Base-by-base conservation (phyloP, 1,139 yeast genomes). In the Kodamaea sp. region DNA sequence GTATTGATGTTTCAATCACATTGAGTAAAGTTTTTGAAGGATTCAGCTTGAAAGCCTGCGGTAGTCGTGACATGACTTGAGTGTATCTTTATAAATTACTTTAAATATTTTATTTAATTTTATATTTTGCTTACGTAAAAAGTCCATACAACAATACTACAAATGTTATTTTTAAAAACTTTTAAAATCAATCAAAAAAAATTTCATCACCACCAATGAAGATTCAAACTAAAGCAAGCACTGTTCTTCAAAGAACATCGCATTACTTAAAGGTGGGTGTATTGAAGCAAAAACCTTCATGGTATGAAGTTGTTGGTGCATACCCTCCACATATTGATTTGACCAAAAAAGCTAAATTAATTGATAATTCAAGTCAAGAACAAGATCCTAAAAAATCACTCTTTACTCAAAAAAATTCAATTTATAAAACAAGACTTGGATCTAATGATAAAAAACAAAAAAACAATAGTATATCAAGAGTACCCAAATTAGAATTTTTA, bases 271-370 rank as follows among this genome's bases (percentile, higher is more conserved):
- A 71, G 49, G 73, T 84, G 0, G 90, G 92, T 5, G 70, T 83
- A 28, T 69, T 86, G 41, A 69, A 63, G 29, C 64, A 74, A 27
- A 84, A 84, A 52, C 97, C 97, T 3, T 82, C 82, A 1, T 90
- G 97, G 97, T 87, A 75, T 61, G 80, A 83, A 47, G 89, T 85
- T 8, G 86, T 90, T 23, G 87, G 86, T 2, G 72, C 80, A 29
- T 74, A 83, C 50, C 96, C 96, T 29, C 96, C 97, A 29, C 68
- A 75, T 36, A 75, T 73, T 44, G 79, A 81, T 51, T 73, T 83
- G 57, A 60, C 84, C 47, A 73, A 70, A 53, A 63, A 56, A 47
- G 63, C 72, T 47, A 76, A 65, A 57, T 55, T 60, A 33, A 54
- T 65, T 31, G 54, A 56, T 25, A 49, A 50, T 34, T 52, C 58